Conservation (phyloP, 2,329 filamentous ascomycete species). For the Botrytis galanthina region DNA sequence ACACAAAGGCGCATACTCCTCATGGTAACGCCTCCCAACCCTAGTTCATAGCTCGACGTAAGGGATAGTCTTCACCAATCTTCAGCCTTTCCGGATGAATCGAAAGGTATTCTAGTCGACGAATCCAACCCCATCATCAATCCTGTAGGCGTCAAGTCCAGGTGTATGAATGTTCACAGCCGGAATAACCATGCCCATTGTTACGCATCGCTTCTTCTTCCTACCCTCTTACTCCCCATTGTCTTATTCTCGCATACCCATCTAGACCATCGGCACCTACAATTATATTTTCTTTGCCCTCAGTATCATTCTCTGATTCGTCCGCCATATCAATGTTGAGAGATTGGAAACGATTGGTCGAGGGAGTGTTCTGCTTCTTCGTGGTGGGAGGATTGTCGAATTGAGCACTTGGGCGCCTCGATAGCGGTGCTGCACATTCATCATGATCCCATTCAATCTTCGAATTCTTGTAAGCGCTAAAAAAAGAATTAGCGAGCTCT, state of each 20-base stretch:
- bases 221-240: not conserved
- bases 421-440: slow-evolving; percentile 57
- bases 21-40: not conserved
- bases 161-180: not conserved
- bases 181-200: slow-evolving; percentile 16
- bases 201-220: not conserved
- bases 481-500: slow-evolving; percentile 33
- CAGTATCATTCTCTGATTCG: slow-evolving; percentile 22
- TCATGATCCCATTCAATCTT: slow-evolving; percentile 71
- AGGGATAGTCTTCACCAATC: not conserved
- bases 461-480: slow-evolving; percentile 63
- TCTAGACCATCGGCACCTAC: not conserved
- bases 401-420: slow-evolving; percentile 33
- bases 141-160: not conserved
- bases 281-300: not conserved
- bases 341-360: slow-evolving; percentile 61
- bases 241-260: not conserved
- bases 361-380: slow-evolving; percentile 40
- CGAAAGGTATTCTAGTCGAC: not conserved
- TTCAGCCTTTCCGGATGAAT: not conserved
- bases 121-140: not conserved
- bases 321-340: slow-evolving; percentile 51
- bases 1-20: slow-evolving; percentile 16
- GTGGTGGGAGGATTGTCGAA: slow-evolving; percentile 36
- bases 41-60: not conserved